Conservation (phyloP, 2,329 filamentous ascomycete genomes). For the Tympanopsis confertula region DNA sequence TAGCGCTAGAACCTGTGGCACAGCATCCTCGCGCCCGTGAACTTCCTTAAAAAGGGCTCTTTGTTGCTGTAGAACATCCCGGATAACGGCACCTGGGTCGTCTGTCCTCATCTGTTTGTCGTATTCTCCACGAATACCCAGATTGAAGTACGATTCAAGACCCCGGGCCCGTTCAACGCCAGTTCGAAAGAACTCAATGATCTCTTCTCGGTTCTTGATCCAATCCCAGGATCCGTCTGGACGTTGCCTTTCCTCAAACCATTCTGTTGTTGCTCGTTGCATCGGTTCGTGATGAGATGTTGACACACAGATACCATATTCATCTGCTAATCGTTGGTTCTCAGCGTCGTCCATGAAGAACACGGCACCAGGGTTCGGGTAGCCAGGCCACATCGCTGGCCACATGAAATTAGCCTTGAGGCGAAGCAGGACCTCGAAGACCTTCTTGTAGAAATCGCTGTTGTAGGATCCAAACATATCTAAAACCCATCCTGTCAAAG, state of each 20-base stretch:
- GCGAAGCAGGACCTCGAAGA: slow-evolving; percentile 62
- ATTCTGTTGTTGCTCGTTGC: slow-evolving; percentile 42
- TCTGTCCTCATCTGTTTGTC: slow-evolving; percentile 37
- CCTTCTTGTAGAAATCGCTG: slow-evolving; percentile 53
- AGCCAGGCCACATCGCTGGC: slow-evolving; percentile 50
- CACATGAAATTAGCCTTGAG: slow-evolving; percentile 65
- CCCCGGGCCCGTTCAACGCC: neutral
- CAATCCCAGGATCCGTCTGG: slow-evolving; percentile 45
- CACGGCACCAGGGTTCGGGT: slow-evolving; percentile 35
- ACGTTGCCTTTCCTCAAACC: slow-evolving; percentile 21
- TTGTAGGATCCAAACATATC: slow-evolving; percentile 29
- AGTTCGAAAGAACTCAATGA: neutral
- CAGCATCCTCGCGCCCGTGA: slow-evolving; percentile 28
- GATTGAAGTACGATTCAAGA: neutral
- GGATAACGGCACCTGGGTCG: slow-evolving; percentile 37
- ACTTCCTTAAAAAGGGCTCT: slow-evolving; percentile 38
- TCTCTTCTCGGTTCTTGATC: slow-evolving; percentile 35
- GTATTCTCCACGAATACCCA: slow-evolving; percentile 42
- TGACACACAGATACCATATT: slow-evolving; percentile 64
- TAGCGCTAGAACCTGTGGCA: slow-evolving; percentile 46
- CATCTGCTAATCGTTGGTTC: slow-evolving; percentile 59
- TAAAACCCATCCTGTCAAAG: slow-evolving; percentile 52
- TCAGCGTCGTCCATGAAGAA: slow-evolving; percentile 60
- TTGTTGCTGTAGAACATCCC: slow-evolving; percentile 38
- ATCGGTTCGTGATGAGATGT: slow-evolving; percentile 66